Evolutionary conservation across 169 alveolate species (phyloP).

Genomic region (Cryptosporidium parvum): DNA sequence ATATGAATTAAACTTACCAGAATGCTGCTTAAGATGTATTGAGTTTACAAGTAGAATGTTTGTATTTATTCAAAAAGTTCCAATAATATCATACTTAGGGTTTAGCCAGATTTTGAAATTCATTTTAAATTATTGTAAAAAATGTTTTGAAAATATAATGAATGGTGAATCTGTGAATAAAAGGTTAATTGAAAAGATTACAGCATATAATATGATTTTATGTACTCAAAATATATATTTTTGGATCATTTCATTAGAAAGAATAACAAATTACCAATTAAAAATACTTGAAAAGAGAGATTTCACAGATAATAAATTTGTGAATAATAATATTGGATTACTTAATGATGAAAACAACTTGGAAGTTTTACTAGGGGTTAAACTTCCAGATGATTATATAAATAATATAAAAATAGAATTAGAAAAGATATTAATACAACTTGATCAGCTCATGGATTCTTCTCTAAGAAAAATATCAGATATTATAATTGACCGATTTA

Average conservation of each 20-base stretch:
- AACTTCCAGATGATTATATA: constrained; percentile 7
- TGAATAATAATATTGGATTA: constrained; percentile 3
- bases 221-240: constrained; percentile 63
- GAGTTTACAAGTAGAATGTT: constrained; percentile 8
- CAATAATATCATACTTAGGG: constrained; percentile 39
- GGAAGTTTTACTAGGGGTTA: constrained; percentile 21
- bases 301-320: neutral
- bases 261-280: constrained; percentile 15
- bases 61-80: constrained; percentile 13
- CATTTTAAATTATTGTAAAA: constrained; percentile 18
- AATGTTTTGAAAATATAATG: constrained; percentile 35
- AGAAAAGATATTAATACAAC: neutral
- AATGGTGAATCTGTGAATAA: constrained; percentile 22
- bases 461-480: constrained; percentile 6
- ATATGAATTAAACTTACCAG: constrained; percentile 9
- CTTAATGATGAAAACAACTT: constrained; percentile 9
- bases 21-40: constrained; percentile 39
- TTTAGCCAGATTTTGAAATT: neutral
- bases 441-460: neutral
- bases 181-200: constrained; percentile 3
- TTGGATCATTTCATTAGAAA: constrained; percentile 50
- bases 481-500: constrained; percentile 8
- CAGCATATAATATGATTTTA: constrained; percentile 33
- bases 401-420: constrained; percentile 27
- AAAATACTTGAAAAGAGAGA: neutral